Base-by-base conservation (phyloP, 1,139 yeast species). In the Geotrichum macrosporum region DNA sequence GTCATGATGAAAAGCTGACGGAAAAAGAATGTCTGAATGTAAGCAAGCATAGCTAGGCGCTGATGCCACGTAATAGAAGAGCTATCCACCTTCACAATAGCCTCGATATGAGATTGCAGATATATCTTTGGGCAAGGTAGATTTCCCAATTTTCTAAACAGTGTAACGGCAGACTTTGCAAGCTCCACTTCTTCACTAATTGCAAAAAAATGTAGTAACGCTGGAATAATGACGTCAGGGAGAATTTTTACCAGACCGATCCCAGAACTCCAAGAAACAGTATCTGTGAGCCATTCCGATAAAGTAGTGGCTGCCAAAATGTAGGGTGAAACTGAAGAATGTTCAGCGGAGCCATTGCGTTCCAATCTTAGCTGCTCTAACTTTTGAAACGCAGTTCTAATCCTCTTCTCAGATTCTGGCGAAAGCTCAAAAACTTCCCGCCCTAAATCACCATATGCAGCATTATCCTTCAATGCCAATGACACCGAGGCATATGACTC, bases 111-210 rank as follows among this genome's bases (percentile, higher is more conserved):
- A 5, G 62, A 59, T 8, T 69, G 70, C 19, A 82, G 60, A 36
- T 72, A 64, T 1, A 67, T 67, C 4, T 65, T 58, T 31, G 76
- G 73, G 57, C 71, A 78, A 1, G 83, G 77, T 36, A 83, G 66
- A 53, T 79, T 81, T 0, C 88, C 81, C 3, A 83, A 68, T 33
- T 70, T 71, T 41, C 75, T 71, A 59, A 82, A 76, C 3, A 76
- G 67, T 1, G 73, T 58, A 2, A 75, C 71, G 0, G 87, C 83
- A 36, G 75, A 74, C 30, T 84, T 69, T 45, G 77, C 76, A 0
- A 89, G 83, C 52, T 89, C 75, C 52, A 81, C 84, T 19, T 87
- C 88, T 55, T 92, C 97, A 54, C 88, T 81, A 70, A 85, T 74
- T 45, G 75, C 75, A 48, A 81, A 77, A 48, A 88, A 69, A 26